A percentile compares a stretch with the other conserved stretches of the same genome.
These are phyloP conservation scores for Trichoderma arundinaceum DNA, from an alignment of 2,329 filamentous ascomycete genomes.

Conservation along the genomic window DNA sequence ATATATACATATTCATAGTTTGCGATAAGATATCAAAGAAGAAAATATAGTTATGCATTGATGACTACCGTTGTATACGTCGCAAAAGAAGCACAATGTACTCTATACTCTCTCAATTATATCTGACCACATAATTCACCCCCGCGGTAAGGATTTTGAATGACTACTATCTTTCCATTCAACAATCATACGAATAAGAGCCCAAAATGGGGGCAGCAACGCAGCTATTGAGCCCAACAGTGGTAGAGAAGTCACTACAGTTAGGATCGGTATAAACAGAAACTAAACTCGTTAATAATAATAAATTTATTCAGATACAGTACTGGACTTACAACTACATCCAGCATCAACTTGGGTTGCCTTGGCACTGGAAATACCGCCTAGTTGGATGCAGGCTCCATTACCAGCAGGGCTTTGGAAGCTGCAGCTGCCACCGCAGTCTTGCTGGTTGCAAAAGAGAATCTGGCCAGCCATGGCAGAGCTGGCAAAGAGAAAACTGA, in stretches of 20 bases:
- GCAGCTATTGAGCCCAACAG: conserved; percentile 6
- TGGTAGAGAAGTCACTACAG: conserved; percentile 10
- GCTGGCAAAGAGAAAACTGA: conserved; percentile 1
- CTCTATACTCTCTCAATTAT: too few species aligned
- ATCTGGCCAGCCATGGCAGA: conserved; percentile 12
- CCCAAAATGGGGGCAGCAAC: conserved; percentile 7
- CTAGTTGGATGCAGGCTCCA: conserved; percentile 8
- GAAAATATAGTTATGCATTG: too few species aligned
- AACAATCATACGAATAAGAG: conserved; percentile 13
- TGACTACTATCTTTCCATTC: not conserved
- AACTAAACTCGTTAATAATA: not conserved
- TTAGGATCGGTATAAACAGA: conserved; percentile 8
- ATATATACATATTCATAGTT: too few species aligned
- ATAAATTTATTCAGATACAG: not conserved
- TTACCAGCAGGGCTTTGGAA: conserved; percentile 15
- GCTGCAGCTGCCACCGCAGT: conserved; percentile 5
- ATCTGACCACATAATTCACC: too few species aligned
- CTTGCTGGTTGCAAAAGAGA: conserved; percentile 14
- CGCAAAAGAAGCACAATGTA: too few species aligned
- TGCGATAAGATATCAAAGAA: too few species aligned
- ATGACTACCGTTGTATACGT: too few species aligned
- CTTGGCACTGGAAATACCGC: conserved; percentile 15
- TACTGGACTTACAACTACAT: conserved; percentile 4
- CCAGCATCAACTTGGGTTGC: conserved; percentile 10
- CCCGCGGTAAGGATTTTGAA: not conserved